These are phyloP conservation scores for Pseudogymnoascus verrucosus DNA, from an alignment of 2,329 filamentous ascomycete species.

Conservation along the genomic window DNA sequence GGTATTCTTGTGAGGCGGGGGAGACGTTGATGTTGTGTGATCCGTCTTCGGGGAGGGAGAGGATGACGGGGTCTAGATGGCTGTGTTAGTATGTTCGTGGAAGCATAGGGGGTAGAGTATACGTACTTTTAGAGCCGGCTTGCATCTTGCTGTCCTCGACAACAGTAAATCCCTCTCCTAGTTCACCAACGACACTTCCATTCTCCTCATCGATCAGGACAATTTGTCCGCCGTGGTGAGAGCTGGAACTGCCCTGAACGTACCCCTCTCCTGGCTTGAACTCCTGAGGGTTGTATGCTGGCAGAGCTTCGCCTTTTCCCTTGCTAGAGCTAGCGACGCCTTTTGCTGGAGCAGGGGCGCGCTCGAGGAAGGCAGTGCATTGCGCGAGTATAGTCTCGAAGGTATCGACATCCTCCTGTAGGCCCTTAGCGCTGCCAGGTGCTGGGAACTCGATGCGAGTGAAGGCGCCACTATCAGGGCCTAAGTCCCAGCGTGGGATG, in stretches of 20 bases:
- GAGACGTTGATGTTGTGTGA: slow-evolving; percentile 58
- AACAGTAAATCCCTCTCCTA: slow-evolving; percentile 73
- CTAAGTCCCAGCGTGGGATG: slow-evolving; percentile 91
- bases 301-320: slow-evolving; percentile 29
- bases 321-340: slow-evolving; percentile 8
- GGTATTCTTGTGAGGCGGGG: slow-evolving; percentile 61
- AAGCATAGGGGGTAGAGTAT: neutral
- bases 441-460: slow-evolving; percentile 85
- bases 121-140: slow-evolving; percentile 80
- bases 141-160: slow-evolving; percentile 68
- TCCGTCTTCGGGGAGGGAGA: slow-evolving; percentile 62
- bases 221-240: slow-evolving; percentile 62
- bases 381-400: slow-evolving; percentile 98
- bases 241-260: slow-evolving; percentile 52
- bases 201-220: slow-evolving; percentile 94
- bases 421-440: slow-evolving; percentile 60
- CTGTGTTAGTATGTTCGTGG: slow-evolving; percentile 5
- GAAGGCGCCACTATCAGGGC: slow-evolving; percentile 80
- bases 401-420: slow-evolving; percentile 89
- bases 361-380: slow-evolving; percentile 90
- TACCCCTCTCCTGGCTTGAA: slow-evolving; percentile 78
- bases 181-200: slow-evolving; percentile 87
- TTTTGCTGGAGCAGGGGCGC: slow-evolving; percentile 49
- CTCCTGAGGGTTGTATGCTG: slow-evolving; percentile 70
- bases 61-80: slow-evolving; percentile 64